phyloP scores from a whole-genome alignment of 257 asterid genomes.

The Leptodermis oblonga region DNA sequence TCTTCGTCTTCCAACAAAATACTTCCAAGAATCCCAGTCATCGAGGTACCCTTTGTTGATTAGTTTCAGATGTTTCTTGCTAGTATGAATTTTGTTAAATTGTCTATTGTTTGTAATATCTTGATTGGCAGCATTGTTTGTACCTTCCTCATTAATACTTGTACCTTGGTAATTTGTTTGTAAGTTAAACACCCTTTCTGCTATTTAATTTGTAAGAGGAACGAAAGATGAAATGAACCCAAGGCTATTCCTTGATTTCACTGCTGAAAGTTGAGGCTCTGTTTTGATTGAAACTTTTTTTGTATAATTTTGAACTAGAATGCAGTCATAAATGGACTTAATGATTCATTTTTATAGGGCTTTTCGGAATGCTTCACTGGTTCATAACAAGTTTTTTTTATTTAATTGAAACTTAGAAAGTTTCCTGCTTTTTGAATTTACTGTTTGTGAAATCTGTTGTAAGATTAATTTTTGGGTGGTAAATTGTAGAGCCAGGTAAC shows the following conservation, averaged over 20 bases:
- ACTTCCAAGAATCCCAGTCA: slow-evolving; percentile 25
- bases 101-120: no score
- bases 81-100: background rate
- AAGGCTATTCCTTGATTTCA: background rate
- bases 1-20: slow-evolving; percentile 41
- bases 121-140: background rate
- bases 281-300: background rate
- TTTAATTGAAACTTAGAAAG: background rate
- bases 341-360: background rate
- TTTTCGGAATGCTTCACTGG: background rate
- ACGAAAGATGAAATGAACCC: background rate
- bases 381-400: background rate
- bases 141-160: background rate
- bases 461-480: background rate
- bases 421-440: background rate
- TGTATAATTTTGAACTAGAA: background rate
- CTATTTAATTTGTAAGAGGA: background rate
- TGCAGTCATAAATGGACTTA: background rate
- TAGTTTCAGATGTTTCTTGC: background rate
- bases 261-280: background rate
- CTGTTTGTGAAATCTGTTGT: background rate
- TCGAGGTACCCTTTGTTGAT: slow-evolving; percentile 28
- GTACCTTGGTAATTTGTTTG: background rate
- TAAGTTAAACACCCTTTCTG: no score
- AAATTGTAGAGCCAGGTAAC: slow-evolving; percentile 8